Base-by-base conservation (phyloP, 2,329 filamentous ascomycete species). In the Colletotrichum cordylinicola region DNA sequence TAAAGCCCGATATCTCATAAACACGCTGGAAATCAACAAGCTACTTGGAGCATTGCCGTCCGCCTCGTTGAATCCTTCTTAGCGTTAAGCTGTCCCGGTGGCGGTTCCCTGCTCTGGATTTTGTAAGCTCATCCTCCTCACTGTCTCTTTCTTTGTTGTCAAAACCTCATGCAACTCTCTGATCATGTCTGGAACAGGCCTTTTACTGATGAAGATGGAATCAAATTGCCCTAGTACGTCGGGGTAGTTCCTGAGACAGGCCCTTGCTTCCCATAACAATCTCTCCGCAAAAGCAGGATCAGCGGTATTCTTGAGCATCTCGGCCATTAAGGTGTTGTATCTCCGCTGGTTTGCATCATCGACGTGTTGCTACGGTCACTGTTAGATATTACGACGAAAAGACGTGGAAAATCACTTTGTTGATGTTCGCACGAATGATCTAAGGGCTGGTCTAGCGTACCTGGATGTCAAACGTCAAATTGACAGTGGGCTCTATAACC, bases 301-400 rank as follows among this genome's bases (percentile, higher is more conserved):
- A 2, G 56, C 35, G 3, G 73, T 75, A 6, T 52, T 65, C 8
- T 73, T 62, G 6, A 75, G 69, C 73, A 75, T 75, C 35, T 75
- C 73, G 5, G 70, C 62, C 13, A 75, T 75, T 13, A 75, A 29
- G 10, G 73, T 75, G 27, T 75, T 75, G 56, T 75, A 75, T 27
- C 73, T 56, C 4, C 73, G 66, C 35, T 75, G 73, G 2, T 75
- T 75, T n/a, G 70, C 43, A 7, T 75, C 73, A 12, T 73, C 70
- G 1, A 75, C 62, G n/a, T 75, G 64, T 31, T 73, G 62, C 73
- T 75, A n/a, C 6, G 18, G 9, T 5, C 16, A 4, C 24, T 15
- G 55, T 69, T 31, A 69, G 67, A 39, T 6, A 24, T 12, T 4
- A 24, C 5, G 2, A 10, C 10, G 18, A 6, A 31, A 6, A 13